phyloP scores from a whole-genome alignment of 306 rosid genomes.

The Acacia melanoxylon region DNA sequence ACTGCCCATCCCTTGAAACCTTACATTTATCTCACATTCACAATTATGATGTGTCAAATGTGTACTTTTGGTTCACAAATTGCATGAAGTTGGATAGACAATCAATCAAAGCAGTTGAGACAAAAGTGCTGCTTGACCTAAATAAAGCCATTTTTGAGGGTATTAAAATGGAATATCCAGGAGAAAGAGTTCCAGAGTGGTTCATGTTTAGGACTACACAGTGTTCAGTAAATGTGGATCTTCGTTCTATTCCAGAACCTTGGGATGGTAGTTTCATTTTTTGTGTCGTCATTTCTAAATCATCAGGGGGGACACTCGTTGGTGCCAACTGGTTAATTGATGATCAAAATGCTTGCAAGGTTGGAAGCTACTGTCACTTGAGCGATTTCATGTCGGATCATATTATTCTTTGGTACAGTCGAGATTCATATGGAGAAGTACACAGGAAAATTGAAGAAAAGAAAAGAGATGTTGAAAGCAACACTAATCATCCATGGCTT shows the following conservation, averaged over 20 bases:
- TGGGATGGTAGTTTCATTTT: background rate
- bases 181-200: background rate
- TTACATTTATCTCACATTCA: background rate
- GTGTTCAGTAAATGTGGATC: background rate
- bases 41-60: too few relatives aligned
- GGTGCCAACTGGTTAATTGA: background rate
- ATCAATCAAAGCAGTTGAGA: background rate
- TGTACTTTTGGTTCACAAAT: background rate
- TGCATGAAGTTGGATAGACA: background rate
- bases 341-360: background rate
- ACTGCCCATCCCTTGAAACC: background rate
- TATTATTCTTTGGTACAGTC: background rate
- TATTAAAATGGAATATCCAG: background rate
- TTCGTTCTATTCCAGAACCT: background rate
- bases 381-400: background rate
- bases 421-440: background rate
- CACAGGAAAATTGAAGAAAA: background rate
- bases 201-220: background rate
- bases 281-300: background rate
- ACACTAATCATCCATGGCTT: background rate
- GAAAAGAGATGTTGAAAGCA: background rate
- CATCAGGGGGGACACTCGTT: too few relatives aligned
- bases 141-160: background rate
- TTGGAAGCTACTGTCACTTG: too few relatives aligned
- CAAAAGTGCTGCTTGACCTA: background rate